Conservation (phyloP, 169 alveolate species). For the Plasmodium blacklocki region DNA sequence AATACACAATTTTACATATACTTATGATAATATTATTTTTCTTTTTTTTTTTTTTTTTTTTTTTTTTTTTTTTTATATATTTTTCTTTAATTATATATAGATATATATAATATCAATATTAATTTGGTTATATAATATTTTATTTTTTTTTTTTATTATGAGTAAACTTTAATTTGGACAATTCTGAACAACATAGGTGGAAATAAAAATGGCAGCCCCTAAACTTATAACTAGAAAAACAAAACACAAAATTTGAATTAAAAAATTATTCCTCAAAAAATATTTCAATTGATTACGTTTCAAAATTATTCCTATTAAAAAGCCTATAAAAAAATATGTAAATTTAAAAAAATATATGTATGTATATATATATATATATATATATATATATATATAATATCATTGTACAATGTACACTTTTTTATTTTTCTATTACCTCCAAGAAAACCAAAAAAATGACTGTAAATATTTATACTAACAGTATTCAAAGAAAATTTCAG, state of each 20-base stretch:
- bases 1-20: background rate
- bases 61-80: background rate
- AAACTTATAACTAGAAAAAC: conserved; percentile 54
- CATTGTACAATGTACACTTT: background rate
- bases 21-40: no score
- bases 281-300: conserved; percentile 74
- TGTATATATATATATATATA: background rate
- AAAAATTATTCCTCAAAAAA: conserved; percentile 58
- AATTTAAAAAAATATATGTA: background rate
- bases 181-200: conserved; percentile 36
- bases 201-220: conserved; percentile 56
- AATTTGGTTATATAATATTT: conserved; percentile 4
- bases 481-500: conserved; percentile 72
- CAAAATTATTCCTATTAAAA: conserved; percentile 68
- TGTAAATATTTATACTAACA: conserved; percentile 60
- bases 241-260: conserved; percentile 67
- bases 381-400: background rate
- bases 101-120: background rate
- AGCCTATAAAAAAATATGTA: conserved; percentile 24
- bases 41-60: no score
- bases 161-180: conserved; percentile 39
- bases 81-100: background rate
- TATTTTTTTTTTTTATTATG: conserved; percentile 3
- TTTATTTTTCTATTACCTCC: conserved; percentile 51
- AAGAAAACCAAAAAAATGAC: conserved; percentile 75